Percentiles rank a stretch among this genome's conserved stretches.
Conservation (phyloP, 2,329 filamentous ascomycete genomes). For the Parastagonospora nodorum region DNA sequence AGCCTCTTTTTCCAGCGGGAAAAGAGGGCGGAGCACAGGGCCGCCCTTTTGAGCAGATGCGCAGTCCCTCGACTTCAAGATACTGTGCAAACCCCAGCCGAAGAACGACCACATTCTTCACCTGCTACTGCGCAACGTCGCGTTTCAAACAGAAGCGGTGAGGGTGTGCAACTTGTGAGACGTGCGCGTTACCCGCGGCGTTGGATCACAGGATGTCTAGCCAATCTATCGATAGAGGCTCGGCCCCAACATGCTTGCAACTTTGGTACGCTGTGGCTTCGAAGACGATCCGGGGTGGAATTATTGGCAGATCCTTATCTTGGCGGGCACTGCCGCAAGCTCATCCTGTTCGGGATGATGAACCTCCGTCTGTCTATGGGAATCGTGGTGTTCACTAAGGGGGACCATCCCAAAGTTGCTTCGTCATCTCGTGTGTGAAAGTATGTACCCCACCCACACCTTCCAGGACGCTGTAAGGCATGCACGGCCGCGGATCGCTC, state of each 20-base stretch:
- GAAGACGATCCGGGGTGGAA: neutral
- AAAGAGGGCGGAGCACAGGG: constrained; percentile 33
- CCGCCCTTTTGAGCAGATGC: constrained; percentile 30
- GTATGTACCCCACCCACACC: neutral
- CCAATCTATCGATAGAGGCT: constrained; percentile 1
- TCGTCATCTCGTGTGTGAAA: neutral
- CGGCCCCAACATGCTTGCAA: neutral
- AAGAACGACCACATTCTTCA: neutral
- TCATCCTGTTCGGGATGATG: neutral
- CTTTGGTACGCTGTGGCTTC: neutral
- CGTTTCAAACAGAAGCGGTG: constrained; percentile 15
- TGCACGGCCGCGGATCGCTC: constrained; percentile 1
- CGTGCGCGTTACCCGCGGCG: neutral
- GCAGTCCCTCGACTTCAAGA: neutral
- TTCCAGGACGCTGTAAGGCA: neutral
- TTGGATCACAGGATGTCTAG: neutral
- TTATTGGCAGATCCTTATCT: constrained; percentile 5
- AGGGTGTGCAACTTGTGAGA: neutral
- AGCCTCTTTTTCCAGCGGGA: constrained; percentile 23
- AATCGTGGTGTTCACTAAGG: neutral
- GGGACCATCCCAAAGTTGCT: neutral
- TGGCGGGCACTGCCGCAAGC: constrained; percentile 14
- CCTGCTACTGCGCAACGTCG: neutral
- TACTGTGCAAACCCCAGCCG: neutral
- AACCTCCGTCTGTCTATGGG: neutral